Base-by-base conservation (phyloP, 108 stramenopile species). In the Cylindrotheca fusiformis region DNA sequence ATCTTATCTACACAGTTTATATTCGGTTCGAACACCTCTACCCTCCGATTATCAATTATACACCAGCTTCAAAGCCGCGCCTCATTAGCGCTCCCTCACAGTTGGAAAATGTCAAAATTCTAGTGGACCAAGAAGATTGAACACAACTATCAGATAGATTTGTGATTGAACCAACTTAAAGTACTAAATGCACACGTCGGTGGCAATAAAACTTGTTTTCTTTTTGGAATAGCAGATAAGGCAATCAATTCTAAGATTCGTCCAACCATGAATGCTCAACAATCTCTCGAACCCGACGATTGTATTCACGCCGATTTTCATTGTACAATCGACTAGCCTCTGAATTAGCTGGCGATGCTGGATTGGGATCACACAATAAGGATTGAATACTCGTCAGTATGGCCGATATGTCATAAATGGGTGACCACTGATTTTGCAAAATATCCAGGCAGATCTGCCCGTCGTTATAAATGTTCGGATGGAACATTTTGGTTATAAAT, bases 381-480 rank as follows among this genome's bases (percentile, higher is more conserved):
- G 95, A 96, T 78, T 99, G 99, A 63, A 99, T 98, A 52, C 90
- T 93, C n/a, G 97, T 98, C 70, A 99, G 73, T 70, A 99, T 98
- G 24, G 98, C 97, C 36, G 95, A 93, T 63, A 99, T 97, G 75
- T 99, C 97, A 70, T 99, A 99, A 79, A 99, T 99, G 6, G 99
- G 99, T 70, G 88, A 90, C 99, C 98, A 99, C 68, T 99, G 98
- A 75, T 98, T 99, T 64, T 99, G 98, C 74, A 99, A 83, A 80
- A 99, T 99, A 68, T 99, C 99, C 61, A 99, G 75, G 71, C 93
- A 95, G 71, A 97, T 95, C 59, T 95, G 91, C 21, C 98, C 98
- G 78, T 99, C 97, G 63, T 95, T 95, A 93, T 99, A 99, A 71
- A 99, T 97, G 77, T 99, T 99, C 30, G 99, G 99, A 77, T 99